Evolutionary conservation across 2,329 filamentous ascomycete genomes (phyloP).

Genomic region (Dothistroma pini): DNA sequence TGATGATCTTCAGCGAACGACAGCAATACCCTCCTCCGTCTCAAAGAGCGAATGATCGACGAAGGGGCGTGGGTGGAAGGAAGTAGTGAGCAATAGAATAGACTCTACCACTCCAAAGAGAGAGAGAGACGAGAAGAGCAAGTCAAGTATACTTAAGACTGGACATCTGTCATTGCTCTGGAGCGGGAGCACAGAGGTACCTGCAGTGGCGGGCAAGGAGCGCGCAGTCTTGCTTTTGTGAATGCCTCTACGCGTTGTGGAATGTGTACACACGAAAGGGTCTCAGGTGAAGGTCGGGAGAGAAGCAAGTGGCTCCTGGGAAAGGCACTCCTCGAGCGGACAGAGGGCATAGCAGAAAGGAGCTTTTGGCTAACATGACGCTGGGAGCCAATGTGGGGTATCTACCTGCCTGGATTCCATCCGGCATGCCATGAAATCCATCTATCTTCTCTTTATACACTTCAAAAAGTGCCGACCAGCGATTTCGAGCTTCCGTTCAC

Average conservation of each 20-base stretch:
- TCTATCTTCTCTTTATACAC: not conserved
- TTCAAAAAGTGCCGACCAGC: not conserved
- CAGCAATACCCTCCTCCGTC: not conserved
- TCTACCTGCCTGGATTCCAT: not conserved
- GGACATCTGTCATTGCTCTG: no score
- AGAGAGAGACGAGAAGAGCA: not conserved
- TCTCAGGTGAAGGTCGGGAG: not conserved
- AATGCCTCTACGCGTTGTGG: not conserved
- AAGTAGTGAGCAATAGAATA: not conserved
- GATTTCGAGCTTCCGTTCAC: not conserved
- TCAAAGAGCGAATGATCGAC: not conserved
- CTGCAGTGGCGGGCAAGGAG: slow-evolving; percentile 9
- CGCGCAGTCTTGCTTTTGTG: slow-evolving; percentile 1
- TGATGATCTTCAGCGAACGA: not conserved
- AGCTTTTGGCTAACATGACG: not conserved
- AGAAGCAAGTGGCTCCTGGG: slow-evolving; percentile 4
- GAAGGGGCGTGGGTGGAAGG: not conserved
- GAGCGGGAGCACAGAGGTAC: not conserved
- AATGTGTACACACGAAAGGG: no score
- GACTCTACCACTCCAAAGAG: not conserved
- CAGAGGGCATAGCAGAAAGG: not conserved
- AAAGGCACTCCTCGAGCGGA: no score
- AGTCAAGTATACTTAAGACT: slow-evolving; percentile 2
- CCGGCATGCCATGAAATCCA: not conserved
- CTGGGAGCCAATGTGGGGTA: slow-evolving; percentile 13